Evolutionary conservation across 2,329 filamentous ascomycete genomes (phyloP).

Genomic region (Phaeosphaeriaceae sp.): DNA sequence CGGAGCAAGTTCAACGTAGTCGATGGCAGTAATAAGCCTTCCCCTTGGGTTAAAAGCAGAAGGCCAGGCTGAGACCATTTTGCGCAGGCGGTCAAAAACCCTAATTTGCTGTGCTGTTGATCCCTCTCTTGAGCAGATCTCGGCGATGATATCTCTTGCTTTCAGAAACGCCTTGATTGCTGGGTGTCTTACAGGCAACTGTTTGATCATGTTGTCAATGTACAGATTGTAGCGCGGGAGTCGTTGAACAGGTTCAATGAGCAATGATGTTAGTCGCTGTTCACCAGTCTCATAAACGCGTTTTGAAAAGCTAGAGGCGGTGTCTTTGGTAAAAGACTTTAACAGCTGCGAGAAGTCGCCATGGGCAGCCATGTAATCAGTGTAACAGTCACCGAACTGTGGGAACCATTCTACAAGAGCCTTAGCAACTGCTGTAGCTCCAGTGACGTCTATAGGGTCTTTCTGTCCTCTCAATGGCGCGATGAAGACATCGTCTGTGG

Average conservation of each 20-base stretch:
- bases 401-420: slow-evolving; percentile 91
- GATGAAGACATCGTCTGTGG: slow-evolving; percentile 48
- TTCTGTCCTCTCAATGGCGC: slow-evolving; percentile 43
- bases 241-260: slow-evolving; percentile 96
- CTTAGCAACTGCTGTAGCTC: slow-evolving; percentile 77
- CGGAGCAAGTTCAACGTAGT: slow-evolving; percentile 76
- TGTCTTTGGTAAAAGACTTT: slow-evolving; percentile 75
- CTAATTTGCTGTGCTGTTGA: slow-evolving; percentile 72
- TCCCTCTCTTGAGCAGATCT: slow-evolving; percentile 93
- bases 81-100: slow-evolving; percentile 74
- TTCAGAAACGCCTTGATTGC: slow-evolving; percentile 83
- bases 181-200: slow-evolving; percentile 83
- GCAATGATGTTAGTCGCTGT: slow-evolving; percentile 84
- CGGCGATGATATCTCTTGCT: slow-evolving; percentile 90
- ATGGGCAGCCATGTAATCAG: slow-evolving; percentile 90
- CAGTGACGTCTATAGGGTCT: slow-evolving; percentile 71
- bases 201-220: slow-evolving; percentile 92
- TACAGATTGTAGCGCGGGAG: slow-evolving; percentile 93
- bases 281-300: slow-evolving; percentile 84
- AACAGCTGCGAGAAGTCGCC: slow-evolving; percentile 84
- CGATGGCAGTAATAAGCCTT: slow-evolving; percentile 79
- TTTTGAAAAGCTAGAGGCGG: slow-evolving; percentile 81
- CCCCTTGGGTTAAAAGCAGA: slow-evolving; percentile 73
- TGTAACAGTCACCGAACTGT: slow-evolving; percentile 87
- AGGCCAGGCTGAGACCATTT: slow-evolving; percentile 81